Conservation (phyloP, 2,329 filamentous ascomycete genomes). For the Bisporella sp. region DNA sequence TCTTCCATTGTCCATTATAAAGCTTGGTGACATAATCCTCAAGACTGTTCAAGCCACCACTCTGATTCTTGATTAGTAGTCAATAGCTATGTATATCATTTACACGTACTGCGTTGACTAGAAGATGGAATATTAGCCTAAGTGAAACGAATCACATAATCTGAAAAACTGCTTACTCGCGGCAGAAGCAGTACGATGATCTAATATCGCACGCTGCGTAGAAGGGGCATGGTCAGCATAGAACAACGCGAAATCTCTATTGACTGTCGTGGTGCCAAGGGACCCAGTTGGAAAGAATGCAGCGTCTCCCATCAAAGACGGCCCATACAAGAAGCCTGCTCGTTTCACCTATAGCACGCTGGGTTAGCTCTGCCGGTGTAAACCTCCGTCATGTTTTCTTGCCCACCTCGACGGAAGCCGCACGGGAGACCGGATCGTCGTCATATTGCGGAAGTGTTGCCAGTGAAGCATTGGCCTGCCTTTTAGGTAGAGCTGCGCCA, state of each 20-base stretch:
- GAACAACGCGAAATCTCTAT: not conserved
- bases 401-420: not conserved
- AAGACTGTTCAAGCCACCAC: slow-evolving; percentile 9
- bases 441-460: not conserved
- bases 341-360: not conserved
- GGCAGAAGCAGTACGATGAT: not conserved
- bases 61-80: not conserved
- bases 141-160: no score
- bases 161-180: not conserved
- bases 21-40: slow-evolving; percentile 21
- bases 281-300: not conserved
- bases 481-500: no score
- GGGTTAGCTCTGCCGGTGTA: no score
- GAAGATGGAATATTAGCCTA: no score
- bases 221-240: not conserved
- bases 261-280: not conserved
- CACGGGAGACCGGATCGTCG: not conserved
- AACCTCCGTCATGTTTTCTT: no score
- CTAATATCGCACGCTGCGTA: not conserved
- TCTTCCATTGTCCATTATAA: slow-evolving; percentile 35
- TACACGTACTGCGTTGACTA: no score
- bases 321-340: not conserved
- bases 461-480: no score
- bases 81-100: not conserved
- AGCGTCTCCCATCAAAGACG: not conserved